These are phyloP conservation scores for Platanthera guangdongensis DNA, from an alignment of 106 monocot genomes.

Conservation along the genomic window DNA sequence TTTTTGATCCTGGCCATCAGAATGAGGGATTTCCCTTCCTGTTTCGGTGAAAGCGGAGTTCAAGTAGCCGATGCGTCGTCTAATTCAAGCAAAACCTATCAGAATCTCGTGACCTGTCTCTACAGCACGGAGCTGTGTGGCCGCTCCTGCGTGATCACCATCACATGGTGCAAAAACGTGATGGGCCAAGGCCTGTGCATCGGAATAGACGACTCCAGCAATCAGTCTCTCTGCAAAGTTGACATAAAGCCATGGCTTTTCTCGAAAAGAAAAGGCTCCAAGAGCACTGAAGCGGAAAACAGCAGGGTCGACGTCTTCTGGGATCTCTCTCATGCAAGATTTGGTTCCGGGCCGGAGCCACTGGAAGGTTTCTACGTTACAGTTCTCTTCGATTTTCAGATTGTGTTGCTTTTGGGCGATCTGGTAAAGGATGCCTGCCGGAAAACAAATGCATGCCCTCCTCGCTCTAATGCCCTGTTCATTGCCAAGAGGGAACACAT, in stretches of 20 bases:
- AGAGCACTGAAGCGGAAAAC: conserved; percentile 30
- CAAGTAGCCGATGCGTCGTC: conserved; percentile 56
- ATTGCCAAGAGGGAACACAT: conserved; percentile 67
- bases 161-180: conserved; percentile 64
- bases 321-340: conserved; percentile 80
- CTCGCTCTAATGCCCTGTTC: conserved; percentile 24
- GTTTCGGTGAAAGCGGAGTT: conserved; percentile 81
- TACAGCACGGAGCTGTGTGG: conserved; percentile 40
- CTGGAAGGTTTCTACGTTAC: conserved; percentile 57
- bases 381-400: conserved; percentile 32
- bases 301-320: conserved; percentile 55
- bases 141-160: conserved; percentile 28
- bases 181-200: conserved; percentile 69
- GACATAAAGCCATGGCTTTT: conserved; percentile 76
- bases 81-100: conserved; percentile 25
- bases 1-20: not conserved
- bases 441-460: conserved; percentile 25
- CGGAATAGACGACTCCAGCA: conserved; percentile 36
- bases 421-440: conserved; percentile 45
- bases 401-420: conserved; percentile 69
- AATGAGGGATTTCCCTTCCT: conserved; percentile 90
- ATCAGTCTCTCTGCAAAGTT: conserved; percentile 33
- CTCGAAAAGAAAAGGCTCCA: conserved; percentile 75
- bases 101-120: conserved; percentile 56
- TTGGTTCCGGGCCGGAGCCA: conserved; percentile 63